Evolutionary conservation across 257 asterid species (phyloP).

Genomic region (Capsicum pubescens): DNA sequence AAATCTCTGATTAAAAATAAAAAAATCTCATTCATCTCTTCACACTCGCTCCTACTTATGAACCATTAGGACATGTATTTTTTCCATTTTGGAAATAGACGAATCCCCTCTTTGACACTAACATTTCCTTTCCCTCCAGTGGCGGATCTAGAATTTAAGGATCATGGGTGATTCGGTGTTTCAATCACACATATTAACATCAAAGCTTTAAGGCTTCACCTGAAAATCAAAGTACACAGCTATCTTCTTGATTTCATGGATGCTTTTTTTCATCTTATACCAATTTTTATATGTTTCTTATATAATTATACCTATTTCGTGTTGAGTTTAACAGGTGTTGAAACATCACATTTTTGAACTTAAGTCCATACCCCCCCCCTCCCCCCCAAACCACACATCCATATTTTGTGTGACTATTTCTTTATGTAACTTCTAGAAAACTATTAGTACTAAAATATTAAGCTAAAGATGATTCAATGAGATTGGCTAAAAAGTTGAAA

Average conservation of each 20-base stretch:
- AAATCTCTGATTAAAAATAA: background rate
- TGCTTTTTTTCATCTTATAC: too few relatives aligned
- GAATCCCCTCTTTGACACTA: background rate
- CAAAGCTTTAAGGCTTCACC: too few relatives aligned
- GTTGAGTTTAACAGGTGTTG: too few relatives aligned
- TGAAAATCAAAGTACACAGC: too few relatives aligned
- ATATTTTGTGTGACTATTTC: background rate
- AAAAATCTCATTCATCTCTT: background rate
- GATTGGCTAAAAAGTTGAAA: background rate
- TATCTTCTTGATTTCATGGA: too few relatives aligned
- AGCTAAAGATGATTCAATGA: background rate
- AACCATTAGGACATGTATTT: background rate
- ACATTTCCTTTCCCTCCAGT: background rate
- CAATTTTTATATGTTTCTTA: too few relatives aligned
- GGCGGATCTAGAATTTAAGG: too few relatives aligned
- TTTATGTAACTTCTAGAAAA: background rate
- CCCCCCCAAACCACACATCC: background rate
- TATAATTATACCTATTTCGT: too few relatives aligned
- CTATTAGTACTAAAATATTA: background rate
- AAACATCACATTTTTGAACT: too few relatives aligned
- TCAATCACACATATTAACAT: too few relatives aligned
- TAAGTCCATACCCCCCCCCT: background rate
- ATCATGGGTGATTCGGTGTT: too few relatives aligned
- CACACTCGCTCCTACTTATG: accelerated
- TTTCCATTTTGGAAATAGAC: background rate